Conservation (phyloP, 805 yeast genomes). For the Jamesozyma spencerorum region DNA sequence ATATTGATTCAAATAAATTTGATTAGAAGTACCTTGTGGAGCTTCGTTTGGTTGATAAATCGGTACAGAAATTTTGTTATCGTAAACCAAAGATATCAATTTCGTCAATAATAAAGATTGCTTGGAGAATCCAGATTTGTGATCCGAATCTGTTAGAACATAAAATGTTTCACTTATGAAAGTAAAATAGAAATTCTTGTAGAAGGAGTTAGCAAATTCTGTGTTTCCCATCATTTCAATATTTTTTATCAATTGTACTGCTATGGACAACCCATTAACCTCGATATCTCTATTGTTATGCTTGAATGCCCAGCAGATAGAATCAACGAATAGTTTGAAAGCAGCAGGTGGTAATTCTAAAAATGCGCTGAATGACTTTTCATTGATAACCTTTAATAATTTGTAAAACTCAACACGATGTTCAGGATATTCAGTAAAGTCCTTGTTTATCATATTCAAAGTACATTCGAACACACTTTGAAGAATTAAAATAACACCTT, state of each 20-base stretch:
- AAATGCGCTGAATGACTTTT: constrained; percentile 77
- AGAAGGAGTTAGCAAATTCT: constrained; percentile 75
- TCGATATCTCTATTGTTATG: constrained; percentile 97
- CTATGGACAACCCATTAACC: constrained; percentile 76
- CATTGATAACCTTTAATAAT: constrained; percentile 76
- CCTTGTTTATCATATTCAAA: constrained; percentile 88
- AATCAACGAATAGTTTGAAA: constrained; percentile 82
- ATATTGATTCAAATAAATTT: constrained; percentile 68
- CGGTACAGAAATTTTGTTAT: constrained; percentile 64
- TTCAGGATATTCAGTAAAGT: constrained; percentile 94
- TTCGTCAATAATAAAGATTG: constrained; percentile 81
- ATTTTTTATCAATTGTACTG: constrained; percentile 74
- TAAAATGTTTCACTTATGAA: constrained; percentile 86
- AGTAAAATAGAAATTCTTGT: constrained; percentile 78
- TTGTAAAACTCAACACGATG: constrained; percentile 95
- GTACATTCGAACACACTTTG: constrained; percentile 93
- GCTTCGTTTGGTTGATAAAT: constrained; percentile 74
- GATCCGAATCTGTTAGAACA: constrained; percentile 94
- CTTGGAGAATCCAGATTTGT: constrained; percentile 86
- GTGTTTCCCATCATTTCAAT: constrained; percentile 65
- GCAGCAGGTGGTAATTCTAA: constrained; percentile 85
- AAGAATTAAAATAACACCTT: constrained; percentile 76
- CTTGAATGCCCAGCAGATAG: constrained; percentile 96
- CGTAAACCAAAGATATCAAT: constrained; percentile 74
- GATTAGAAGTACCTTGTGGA: constrained; percentile 76